A percentile compares a stretch with the other conserved stretches of the same genome.
Conservation (phyloP, 306 rosid genomes). For the Vicia faba region DNA sequence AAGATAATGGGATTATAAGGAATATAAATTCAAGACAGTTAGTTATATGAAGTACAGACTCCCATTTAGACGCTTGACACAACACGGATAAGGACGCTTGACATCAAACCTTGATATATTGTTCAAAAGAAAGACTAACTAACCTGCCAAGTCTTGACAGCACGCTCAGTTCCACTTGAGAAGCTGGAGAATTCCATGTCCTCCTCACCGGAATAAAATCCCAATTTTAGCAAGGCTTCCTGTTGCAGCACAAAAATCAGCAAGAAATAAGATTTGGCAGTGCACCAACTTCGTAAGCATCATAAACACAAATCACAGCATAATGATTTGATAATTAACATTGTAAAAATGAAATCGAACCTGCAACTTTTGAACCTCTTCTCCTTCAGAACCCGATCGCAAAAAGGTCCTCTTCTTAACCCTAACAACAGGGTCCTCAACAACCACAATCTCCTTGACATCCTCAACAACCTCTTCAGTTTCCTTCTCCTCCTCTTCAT, state of each 20-base stretch:
- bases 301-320: not conserved
- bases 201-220: constrained; percentile 93
- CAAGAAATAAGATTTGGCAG: too few relatives aligned
- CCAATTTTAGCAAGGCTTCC: constrained; percentile 78
- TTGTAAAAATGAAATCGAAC: constrained; percentile 46
- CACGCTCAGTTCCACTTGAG: constrained; percentile 86
- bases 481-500: constrained; percentile 41
- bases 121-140: constrained; percentile 52
- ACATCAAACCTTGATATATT: not conserved
- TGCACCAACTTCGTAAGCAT: constrained; percentile 9
- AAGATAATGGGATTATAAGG: not conserved
- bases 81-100: too few relatives aligned
- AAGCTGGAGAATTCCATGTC: constrained; percentile 86
- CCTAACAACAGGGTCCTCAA: constrained; percentile 45
- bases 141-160: constrained; percentile 98
- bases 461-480: constrained; percentile 36
- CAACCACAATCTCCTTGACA: constrained; percentile 47
- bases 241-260: constrained; percentile 41
- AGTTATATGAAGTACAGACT: too few relatives aligned
- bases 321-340: not conserved
- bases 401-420: constrained; percentile 41
- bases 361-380: constrained; percentile 81
- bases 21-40: constrained; percentile 4
- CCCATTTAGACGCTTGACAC: too few relatives aligned
- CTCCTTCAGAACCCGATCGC: constrained; percentile 82